Evolutionary conservation across 139 green algal species (phyloP), one percentile per base, ranked within the genome.

Genomic region (Edaphochlamys debaryana): DNA sequence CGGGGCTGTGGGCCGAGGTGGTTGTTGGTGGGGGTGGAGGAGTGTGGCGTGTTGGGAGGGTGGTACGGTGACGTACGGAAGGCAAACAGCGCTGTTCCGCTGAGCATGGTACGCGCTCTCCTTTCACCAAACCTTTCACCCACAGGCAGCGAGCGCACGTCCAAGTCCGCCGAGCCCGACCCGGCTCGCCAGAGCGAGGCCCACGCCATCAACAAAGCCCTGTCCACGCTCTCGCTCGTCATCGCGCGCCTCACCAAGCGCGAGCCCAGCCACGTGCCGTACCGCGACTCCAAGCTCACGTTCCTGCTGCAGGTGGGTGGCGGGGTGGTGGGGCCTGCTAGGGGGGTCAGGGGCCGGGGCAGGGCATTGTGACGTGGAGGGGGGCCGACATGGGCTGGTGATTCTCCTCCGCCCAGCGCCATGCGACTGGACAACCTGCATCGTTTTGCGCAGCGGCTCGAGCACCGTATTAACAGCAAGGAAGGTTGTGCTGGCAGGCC

Each of bases 251-350:
- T 98, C 71, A 36, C 40, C 17, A 67, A 78, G 17, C n/a, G 52
- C 79, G 54, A 41, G 27, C 5, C 29, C 64, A 86, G 32, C 68
- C 11, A 75, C 85, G n/a, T 99, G 22, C 97, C 97, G 6, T 99
- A 99, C 92, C 87, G 97, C 13, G 96, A 99, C 93, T 97, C 92
- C 45, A 94, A 96, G 77, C 95, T 99, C 30, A 99, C 97, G 1
- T 98, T 96, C 87, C 90, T 99, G 70, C 94, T 99, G n/a, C 95
- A 98, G 92, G 93, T 94, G 42, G 42, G 78, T 11, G 38, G 2
- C 7, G 22, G n/a, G n/a, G 13, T n/a, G n/a, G 25, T 19, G 13
- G 7, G 30, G 3, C 2, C 5, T 22, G 34, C 27, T 52, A 13
- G 3, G 50, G 9, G 50, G 4, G 50, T 4, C 20, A 3, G 50